phyloP scores from a whole-genome alignment of 441 rosid species.

The Adansonia gregorii region DNA sequence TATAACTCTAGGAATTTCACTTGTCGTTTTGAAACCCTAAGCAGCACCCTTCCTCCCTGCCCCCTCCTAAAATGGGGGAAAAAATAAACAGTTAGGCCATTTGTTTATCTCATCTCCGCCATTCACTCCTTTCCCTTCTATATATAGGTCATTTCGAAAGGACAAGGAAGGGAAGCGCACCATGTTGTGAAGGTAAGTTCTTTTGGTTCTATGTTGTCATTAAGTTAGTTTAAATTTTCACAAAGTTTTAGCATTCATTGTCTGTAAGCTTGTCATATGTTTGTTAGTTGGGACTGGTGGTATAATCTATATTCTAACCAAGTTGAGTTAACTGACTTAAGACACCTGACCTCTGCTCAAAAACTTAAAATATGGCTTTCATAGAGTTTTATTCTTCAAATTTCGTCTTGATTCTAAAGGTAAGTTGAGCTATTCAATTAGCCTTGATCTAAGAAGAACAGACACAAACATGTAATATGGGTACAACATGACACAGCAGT shows the following conservation, averaged over 20 bases:
- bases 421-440: neutral
- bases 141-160: conserved; percentile 8
- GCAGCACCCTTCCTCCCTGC: neutral
- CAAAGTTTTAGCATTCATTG: neutral
- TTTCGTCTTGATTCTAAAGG: neutral
- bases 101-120: neutral
- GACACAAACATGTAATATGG: too few relatives aligned
- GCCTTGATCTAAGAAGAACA: neutral
- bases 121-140: neutral
- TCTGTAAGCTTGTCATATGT: neutral
- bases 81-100: neutral
- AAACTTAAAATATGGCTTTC: neutral
- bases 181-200: neutral
- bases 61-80: neutral
- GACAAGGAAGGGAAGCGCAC: conserved; percentile 10
- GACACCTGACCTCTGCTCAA: neutral
- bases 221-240: neutral
- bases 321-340: neutral
- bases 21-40: neutral
- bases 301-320: neutral
- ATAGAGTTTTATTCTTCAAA: conserved; percentile 11
- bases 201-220: neutral
- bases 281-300: neutral
- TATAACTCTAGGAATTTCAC: neutral
- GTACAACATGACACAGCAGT: too few relatives aligned